Evolutionary conservation across 2,329 filamentous ascomycete species (phyloP), one percentile per base, ranked within the genome.

Genomic region (Trichoderma breve): DNA sequence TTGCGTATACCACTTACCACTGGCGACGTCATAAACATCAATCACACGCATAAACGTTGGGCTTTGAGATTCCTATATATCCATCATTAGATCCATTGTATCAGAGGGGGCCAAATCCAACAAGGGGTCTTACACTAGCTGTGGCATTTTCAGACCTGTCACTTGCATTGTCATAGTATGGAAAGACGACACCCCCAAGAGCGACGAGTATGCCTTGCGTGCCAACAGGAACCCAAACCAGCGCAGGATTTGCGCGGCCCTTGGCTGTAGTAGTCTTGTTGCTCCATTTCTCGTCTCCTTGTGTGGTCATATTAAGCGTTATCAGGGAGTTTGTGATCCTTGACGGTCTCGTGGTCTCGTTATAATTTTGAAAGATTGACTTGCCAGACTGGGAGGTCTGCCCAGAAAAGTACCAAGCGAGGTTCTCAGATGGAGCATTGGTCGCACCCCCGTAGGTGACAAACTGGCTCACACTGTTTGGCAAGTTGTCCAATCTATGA

Each of bases 181-280:
- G 90, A 77, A 88, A 84, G 0, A 85, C 88, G 3, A 93, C 93
- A 14, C 94, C 94, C 7, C 92, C 93, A 0, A 97, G 83, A 3
- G 92, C 92, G 1, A 97, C 86, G 9, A 97, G 84, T 58, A 96
- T 90, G 1, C 94, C 94, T 76, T 94, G 84, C 18, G 87, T 83
- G 3, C 93, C 92, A 58, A 94, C 93, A 1, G 94, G 94, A 1
- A 97, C 86, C 91, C 91, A 94, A 1, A 92, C 89, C 1, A 92
- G 82, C 72, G 92, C 90, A 0, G 90, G 85, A 74, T 87, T 89
- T 4, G 90, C 89, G 18, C 92, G 86, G 1, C 86, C 86, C 5
- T 82, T 79, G 7, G 91, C 82, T 4, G 86, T 3, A 93, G 78
- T n/a, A 0, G 88, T 87, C 1, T 65, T 74, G 74, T 92, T 93